A percentile compares a stretch with the other conserved stretches of the same genome.
phyloP scores from a whole-genome alignment of 164 flowering plant species.

The Tetracentron sinense region DNA sequence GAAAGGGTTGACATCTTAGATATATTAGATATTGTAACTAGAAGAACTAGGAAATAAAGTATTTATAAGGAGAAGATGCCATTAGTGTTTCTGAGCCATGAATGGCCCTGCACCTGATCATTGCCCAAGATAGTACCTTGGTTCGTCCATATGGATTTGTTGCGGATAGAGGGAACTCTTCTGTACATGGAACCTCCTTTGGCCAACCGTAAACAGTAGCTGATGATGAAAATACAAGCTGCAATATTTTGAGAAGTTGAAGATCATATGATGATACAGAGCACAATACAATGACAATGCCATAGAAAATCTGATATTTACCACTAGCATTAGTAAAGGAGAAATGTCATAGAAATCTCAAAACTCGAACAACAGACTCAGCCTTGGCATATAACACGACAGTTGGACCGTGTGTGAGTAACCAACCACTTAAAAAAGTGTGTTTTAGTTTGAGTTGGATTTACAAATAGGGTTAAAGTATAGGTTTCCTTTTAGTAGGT shows the following conservation, averaged over 20 bases:
- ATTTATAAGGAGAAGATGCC: neutral
- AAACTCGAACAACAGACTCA: neutral
- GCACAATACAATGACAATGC: neutral
- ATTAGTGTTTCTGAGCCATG: neutral
- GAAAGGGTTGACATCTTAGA: no score
- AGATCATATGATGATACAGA: constrained; percentile 3
- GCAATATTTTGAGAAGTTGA: constrained; percentile 22
- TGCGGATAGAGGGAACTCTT: constrained; percentile 74
- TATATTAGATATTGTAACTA: no score
- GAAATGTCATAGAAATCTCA: neutral
- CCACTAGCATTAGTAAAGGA: neutral
- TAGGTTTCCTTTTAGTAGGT: no score
- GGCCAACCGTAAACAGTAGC: constrained; percentile 99
- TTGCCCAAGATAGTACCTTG: constrained; percentile 51
- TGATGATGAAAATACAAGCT: constrained; percentile 97
- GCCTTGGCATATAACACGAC: neutral
- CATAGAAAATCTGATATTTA: no score
- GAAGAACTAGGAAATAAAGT: no score
- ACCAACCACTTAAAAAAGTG: no score
- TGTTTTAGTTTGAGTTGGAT: no score
- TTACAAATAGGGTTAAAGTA: no score
- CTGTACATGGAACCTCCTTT: constrained; percentile 90
- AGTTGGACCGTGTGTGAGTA: no score
- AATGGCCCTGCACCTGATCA: neutral
- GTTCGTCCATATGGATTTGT: constrained; percentile 92